Conservation (phyloP, 305 asterid genomes). For the Fraxinus paxiana region DNA sequence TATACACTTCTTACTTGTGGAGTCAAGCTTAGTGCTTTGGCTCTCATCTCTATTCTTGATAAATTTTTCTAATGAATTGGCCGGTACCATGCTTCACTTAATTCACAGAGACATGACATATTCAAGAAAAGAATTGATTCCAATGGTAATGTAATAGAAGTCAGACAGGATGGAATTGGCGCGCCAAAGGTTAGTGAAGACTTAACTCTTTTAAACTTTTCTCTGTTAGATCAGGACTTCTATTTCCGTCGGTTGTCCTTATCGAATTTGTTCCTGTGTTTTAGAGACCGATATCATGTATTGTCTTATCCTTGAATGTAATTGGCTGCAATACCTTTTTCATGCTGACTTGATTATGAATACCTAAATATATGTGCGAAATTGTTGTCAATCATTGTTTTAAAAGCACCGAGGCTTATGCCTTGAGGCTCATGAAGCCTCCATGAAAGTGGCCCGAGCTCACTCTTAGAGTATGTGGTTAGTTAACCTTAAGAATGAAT, state of each 20-base stretch:
- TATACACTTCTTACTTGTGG: background rate
- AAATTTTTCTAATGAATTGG: constrained; percentile 13
- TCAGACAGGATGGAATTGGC: constrained; percentile 81
- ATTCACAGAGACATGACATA: constrained; percentile 83
- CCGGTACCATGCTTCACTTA: constrained; percentile 6
- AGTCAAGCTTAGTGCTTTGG: constrained; percentile 17
- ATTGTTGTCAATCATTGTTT: background rate
- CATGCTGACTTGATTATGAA: constrained; percentile 2
- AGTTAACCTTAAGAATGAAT: background rate
- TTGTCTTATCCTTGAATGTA: background rate
- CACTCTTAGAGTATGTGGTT: background rate
- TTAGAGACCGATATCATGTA: background rate
- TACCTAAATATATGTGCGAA: constrained; percentile 4
- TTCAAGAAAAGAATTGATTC: constrained; percentile 84
- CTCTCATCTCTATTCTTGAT: constrained; percentile 13
- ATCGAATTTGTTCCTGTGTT: background rate
- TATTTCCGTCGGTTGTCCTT: background rate
- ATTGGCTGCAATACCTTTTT: constrained; percentile 3
- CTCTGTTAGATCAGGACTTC: constrained; percentile 1
- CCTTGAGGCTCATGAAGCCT: background rate
- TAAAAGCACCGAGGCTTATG: background rate
- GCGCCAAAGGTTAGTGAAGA: constrained; percentile 71
- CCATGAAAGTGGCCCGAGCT: background rate
- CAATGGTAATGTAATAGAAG: constrained; percentile 72
- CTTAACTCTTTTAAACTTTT: background rate